Evolutionary conservation across 1,284 basidiomycete genomes (phyloP), one percentile per base, ranked within the genome.

Genomic region (Ceratobasidium papillatum): DNA sequence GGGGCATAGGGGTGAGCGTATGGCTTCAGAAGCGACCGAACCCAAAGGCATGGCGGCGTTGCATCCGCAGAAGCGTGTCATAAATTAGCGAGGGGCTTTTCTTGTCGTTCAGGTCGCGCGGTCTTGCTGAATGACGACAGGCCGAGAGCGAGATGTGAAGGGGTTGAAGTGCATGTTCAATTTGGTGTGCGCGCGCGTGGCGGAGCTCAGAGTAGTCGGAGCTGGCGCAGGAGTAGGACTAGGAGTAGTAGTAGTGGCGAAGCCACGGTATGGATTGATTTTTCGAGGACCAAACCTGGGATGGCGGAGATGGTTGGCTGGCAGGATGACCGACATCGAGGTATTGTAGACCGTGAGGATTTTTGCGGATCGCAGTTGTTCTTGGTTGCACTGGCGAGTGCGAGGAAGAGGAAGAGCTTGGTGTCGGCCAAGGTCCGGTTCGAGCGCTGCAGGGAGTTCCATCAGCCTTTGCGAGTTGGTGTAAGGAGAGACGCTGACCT

Each of bases 61-160:
- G 47, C 64, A 66, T 66, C 9, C 64, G 45, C n/a, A 66, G 64
- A 43, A 47, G 64, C 49, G 64, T 47, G n/a, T 66, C 49, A 14
- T 30, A 54, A 47, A 66, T 47, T 30, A 49, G 8, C 12, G n/a
- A 9, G 9, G 49, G 64, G 32, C 32, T 32, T 27, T 54, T 66
- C 64, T 66, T 47, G 27, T 47, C 49, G 25, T 54, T 19, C 32
- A 54, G 11, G 49, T 36, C 64, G 19, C 36, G 32, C 8, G 11
- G 64, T 19, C 25, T 14, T 12, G 27, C 4, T 22, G 2, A 32
- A 32, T 19, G 25, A 51, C 36, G 36, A 11, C 19, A n/a, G 9
- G 12, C 11, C 27, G 43, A 30, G 64, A 27, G 19, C 51, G 47
- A 17, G 49, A 66, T 14, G 17, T 25, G 41, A 54, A 54, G 14